Evolutionary conservation across 192 early-diverging fungal genomes (phyloP), one percentile per base, ranked within the genome.

Genomic region (Haplosporangium gracile): DNA sequence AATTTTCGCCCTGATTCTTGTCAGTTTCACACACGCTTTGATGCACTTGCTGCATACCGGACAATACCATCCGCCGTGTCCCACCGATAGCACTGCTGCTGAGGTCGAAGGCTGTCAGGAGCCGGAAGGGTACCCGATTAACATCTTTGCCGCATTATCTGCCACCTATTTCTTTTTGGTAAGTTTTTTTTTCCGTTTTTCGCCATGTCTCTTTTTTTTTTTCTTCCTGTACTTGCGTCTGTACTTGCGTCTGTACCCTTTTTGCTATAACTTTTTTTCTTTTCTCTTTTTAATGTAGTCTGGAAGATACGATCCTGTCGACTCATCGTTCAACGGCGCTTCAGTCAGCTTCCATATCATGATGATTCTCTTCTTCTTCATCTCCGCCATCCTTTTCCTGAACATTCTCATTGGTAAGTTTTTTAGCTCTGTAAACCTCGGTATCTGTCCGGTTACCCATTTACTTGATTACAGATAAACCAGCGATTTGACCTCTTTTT

Each of bases 291-390:
- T 5, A 7, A 57, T 57, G 4, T 79, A 85, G 83, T 78, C 83
- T 73, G 83, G 83, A 45, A 53, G 78, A 47, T 85, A 85, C n/a
- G 83, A 85, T 47, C 75, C 78, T 10, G 38, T 85, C 0, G 36
- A 38, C 1, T 22, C 22, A 4, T 55, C 63, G 24, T 69, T 85
- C 24, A n/a, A 60, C 0, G 40, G 63, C 6, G 20, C n/a, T 0
- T 38, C 42, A 1, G 42, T 43, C n/a, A 80, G 78, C 65, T 85
- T 85, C 75, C 78, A 85, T 60, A 15, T 85, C 51, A 85, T 85
- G 83, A 85, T 85, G 83, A 70, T 85, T 40, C 68, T 85, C 26
- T 85, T 77, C 75, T 85, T 85, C 78, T 85, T 85, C 71, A 80
- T 85, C 83, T 80, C 83, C 9, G 78, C 78, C 68, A 79, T 85